Conservation (phyloP, 2,329 filamentous ascomycete species). For the Coniochaeta ligniaria region DNA sequence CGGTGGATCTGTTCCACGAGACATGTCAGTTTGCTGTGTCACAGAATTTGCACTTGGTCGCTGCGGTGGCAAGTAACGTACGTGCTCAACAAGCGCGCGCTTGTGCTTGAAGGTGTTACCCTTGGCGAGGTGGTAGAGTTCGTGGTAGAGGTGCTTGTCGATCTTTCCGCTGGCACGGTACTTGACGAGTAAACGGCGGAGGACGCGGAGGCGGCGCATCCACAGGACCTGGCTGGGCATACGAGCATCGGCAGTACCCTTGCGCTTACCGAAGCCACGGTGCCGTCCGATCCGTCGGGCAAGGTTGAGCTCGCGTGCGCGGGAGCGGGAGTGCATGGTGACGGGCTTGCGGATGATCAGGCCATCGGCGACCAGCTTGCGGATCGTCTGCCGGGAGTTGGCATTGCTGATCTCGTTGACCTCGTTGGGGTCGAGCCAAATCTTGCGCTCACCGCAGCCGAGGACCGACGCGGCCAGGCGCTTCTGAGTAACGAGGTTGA, state of each 20-base stretch:
- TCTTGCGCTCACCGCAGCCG: constrained; percentile 99
- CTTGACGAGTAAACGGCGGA: constrained; percentile 98
- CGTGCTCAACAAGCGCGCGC: constrained; percentile 98
- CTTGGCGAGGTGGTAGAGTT: constrained; percentile 99
- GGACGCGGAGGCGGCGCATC: constrained; percentile 99
- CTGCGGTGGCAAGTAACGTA: constrained; percentile 49
- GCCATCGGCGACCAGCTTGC: constrained; percentile 99
- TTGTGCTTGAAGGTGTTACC: constrained; percentile 99
- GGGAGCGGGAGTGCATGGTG: constrained; percentile 98
- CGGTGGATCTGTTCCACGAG: constrained; percentile 76
- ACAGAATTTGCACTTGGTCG: background rate
- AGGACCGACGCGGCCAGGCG: constrained; percentile 98
- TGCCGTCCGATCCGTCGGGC: constrained; percentile 94
- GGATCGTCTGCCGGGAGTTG: constrained; percentile 99
- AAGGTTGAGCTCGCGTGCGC: constrained; percentile 90
- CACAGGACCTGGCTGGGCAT: constrained; percentile 99
- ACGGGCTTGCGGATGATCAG: constrained; percentile 99
- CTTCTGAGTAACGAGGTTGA: constrained; percentile 99
- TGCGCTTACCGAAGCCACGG: constrained; percentile 99
- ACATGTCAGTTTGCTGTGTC: background rate
- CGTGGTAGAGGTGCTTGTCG: constrained; percentile 99
- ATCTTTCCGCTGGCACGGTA: constrained; percentile 99
- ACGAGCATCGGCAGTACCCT: constrained; percentile 99
- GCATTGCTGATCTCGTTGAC: constrained; percentile 99
- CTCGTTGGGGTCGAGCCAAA: constrained; percentile 99